Evolutionary conservation across 1,284 basidiomycete genomes (phyloP).

Genomic region (Neolentinus lepideus): DNA sequence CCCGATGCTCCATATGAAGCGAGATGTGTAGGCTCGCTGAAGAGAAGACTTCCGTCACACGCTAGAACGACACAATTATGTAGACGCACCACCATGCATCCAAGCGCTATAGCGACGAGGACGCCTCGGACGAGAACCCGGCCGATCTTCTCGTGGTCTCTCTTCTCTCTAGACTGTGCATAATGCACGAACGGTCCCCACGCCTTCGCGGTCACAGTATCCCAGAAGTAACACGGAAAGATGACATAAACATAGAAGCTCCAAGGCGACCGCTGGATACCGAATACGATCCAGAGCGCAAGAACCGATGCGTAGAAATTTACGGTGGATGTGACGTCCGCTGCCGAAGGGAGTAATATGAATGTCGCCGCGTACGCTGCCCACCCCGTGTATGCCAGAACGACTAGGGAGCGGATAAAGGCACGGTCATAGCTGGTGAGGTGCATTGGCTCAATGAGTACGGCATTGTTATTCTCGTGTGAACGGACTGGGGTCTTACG

Average conservation of each 20-base stretch:
- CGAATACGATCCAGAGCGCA: conserved; percentile 45
- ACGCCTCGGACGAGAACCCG: conserved; percentile 16
- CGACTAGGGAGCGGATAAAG: conserved; percentile 65
- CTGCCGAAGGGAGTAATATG: conserved; percentile 29
- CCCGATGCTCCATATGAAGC: conserved; percentile 68
- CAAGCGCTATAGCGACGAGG: conserved; percentile 38
- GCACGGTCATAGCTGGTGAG: conserved; percentile 61
- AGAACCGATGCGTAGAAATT: conserved; percentile 21
- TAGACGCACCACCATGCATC: conserved; percentile 67
- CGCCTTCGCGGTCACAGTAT: conserved; percentile 22
- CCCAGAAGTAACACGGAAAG: conserved; percentile 78
- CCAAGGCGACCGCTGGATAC: conserved; percentile 57
- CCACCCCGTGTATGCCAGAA: conserved; percentile 75
- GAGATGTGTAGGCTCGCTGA: conserved; percentile 62
- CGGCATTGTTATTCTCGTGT: not conserved
- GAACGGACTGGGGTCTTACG: conserved; percentile 28
- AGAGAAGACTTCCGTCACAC: not conserved
- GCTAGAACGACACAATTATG: not conserved
- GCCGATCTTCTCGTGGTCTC: not conserved
- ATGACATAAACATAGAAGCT: conserved; percentile 74
- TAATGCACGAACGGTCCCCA: conserved; percentile 18
- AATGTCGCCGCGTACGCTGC: conserved; percentile 56
- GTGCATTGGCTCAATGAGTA: not conserved
- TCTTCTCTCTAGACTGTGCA: not conserved
- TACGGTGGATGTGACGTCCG: not conserved